phyloP scores from a whole-genome alignment of 768 basidiomycete genomes.

The Termitomyces titanicus region DNA sequence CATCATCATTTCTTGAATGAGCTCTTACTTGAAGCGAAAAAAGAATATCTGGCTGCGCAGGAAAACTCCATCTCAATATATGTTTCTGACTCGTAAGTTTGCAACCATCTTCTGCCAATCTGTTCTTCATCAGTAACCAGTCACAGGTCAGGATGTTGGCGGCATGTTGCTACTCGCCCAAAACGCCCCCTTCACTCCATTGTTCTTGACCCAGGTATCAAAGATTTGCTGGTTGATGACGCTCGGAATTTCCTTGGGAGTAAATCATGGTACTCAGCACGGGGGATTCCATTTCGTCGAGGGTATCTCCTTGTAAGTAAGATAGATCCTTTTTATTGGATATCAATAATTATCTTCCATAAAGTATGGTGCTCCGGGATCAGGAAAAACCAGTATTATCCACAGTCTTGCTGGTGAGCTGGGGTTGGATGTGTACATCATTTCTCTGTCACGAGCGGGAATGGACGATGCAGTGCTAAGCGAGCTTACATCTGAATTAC shows the following conservation, averaged over 20 bases:
- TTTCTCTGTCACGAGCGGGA: constrained; percentile 53
- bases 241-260: constrained; percentile 67
- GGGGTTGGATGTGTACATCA: constrained; percentile 66
- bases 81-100: constrained; percentile 34
- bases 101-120: not conserved
- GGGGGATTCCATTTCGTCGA: constrained; percentile 79
- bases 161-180: constrained; percentile 44
- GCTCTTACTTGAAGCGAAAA: constrained; percentile 42
- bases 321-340: not conserved
- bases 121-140: constrained; percentile 33
- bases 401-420: constrained; percentile 78
- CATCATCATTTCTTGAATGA: constrained; percentile 30
- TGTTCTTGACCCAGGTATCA: constrained; percentile 66
- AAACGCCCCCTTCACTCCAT: constrained; percentile 68
- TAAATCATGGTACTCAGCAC: constrained; percentile 68
- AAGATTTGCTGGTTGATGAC: constrained; percentile 63
- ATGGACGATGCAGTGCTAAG: constrained; percentile 55
- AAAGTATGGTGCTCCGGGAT: constrained; percentile 66
- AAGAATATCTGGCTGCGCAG: constrained; percentile 31
- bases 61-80: constrained; percentile 40
- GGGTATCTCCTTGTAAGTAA: constrained; percentile 60
- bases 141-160: constrained; percentile 38
- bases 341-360: not conserved
- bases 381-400: constrained; percentile 78
- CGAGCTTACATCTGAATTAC: constrained; percentile 53